These are phyloP conservation scores for Gossypium raimondii DNA, from an alignment of 345 rosid genomes.

Conservation along the genomic window DNA sequence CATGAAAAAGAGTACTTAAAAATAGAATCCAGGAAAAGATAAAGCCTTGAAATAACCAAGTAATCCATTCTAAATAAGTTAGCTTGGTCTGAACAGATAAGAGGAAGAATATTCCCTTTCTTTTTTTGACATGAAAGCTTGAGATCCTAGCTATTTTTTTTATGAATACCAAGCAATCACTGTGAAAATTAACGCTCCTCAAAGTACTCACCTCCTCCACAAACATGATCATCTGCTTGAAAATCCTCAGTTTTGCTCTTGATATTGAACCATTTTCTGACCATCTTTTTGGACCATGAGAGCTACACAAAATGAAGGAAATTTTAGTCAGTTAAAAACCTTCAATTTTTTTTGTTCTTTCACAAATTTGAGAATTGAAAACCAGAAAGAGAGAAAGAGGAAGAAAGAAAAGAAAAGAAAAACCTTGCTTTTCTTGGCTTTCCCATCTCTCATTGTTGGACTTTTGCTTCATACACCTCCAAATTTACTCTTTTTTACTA, in stretches of 20 bases:
- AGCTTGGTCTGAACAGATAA: not conserved
- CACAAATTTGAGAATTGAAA: constrained; percentile 18
- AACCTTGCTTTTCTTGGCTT: constrained; percentile 92
- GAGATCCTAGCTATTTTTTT: not conserved
- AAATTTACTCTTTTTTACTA: constrained; percentile 15
- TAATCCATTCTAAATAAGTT: not conserved
- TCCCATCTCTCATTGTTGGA: constrained; percentile 78
- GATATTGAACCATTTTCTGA: constrained; percentile 89
- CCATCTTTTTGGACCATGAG: constrained; percentile 95
- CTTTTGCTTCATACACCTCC: constrained; percentile 36
- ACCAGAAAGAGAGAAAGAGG: constrained; percentile 3
- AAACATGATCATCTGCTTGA: constrained; percentile 66
- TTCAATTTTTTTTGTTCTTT: not conserved
- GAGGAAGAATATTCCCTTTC: not conserved
- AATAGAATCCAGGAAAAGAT: constrained; percentile 1
- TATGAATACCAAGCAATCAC: not conserved
- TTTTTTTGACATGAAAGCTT: not conserved
- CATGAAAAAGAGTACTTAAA: constrained; percentile 13
- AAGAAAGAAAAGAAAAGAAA: not conserved
- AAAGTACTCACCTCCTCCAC: constrained; percentile 44
- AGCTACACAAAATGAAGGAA: constrained; percentile 41
- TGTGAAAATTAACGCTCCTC: constrained; percentile 7
- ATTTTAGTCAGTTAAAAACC: too few relatives aligned
- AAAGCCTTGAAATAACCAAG: constrained; percentile 9
- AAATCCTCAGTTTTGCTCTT: constrained; percentile 82